Conservation (phyloP, 768 basidiomycete species). For the Suillus hirtellus region DNA sequence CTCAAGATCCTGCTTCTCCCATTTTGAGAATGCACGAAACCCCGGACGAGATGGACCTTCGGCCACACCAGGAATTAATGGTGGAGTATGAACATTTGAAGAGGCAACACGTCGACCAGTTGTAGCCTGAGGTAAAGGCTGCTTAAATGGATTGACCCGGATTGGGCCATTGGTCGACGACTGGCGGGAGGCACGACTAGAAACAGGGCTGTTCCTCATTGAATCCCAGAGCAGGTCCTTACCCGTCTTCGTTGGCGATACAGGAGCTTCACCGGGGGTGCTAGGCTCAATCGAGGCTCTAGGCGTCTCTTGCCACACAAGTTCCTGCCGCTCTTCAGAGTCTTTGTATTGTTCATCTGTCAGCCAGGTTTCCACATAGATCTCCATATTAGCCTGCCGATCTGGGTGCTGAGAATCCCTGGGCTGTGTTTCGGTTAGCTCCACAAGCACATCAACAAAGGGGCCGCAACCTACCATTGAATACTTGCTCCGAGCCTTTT, state of each 20-base stretch:
- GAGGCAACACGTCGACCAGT: constrained; percentile 48
- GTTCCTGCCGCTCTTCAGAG: constrained; percentile 57
- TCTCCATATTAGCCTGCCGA: constrained; percentile 62
- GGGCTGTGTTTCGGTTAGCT: constrained; percentile 46
- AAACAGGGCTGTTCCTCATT: constrained; percentile 42
- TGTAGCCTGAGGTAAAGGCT: constrained; percentile 32
- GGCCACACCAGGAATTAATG: constrained; percentile 34
- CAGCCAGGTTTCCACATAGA: constrained; percentile 79
- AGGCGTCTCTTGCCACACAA: constrained; percentile 69
- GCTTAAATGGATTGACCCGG: constrained; percentile 53
- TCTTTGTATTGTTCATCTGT: constrained; percentile 70
- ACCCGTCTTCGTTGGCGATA: constrained; percentile 44
- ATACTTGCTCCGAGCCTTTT: constrained; percentile 68
- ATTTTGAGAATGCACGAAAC: constrained; percentile 64
- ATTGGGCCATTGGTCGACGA: constrained; percentile 46
- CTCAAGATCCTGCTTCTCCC: constrained; percentile 86
- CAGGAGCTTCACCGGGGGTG: constrained; percentile 39
- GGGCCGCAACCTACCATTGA: constrained; percentile 56
- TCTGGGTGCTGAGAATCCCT: constrained; percentile 79
- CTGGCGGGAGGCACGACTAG: constrained; percentile 45
- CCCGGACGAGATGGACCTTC: constrained; percentile 56
- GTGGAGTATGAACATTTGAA: constrained; percentile 29
- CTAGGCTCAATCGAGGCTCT: constrained; percentile 44
- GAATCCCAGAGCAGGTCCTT: constrained; percentile 75
- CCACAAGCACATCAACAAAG: constrained; percentile 3